Base-by-base conservation (phyloP, 805 yeast genomes). In the Kodamaea neixiangensis region DNA sequence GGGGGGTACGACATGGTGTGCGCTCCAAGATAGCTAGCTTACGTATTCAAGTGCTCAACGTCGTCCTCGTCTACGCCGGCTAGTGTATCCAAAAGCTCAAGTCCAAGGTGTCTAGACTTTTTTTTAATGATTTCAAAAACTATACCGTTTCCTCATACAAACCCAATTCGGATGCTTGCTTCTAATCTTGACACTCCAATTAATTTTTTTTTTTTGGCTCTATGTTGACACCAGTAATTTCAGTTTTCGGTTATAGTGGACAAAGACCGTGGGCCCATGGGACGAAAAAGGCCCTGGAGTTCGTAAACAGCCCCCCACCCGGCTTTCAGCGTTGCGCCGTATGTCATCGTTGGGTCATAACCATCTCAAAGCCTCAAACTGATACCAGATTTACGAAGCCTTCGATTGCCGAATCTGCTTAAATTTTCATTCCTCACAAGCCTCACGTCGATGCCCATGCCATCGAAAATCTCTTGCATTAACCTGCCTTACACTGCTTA, bases 1-100 rank as follows among this genome's bases (percentile, higher is more conserved):
- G 46, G 25, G 15, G 46, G 34, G 35, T 31, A 43, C 7, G 54
- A 49, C 54, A 52, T 48, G 33, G 15, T 17, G 22, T 17, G n/a
- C n/a, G 41, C 4, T 37, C 11, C 10, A 9, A 25, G 31, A 25
- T 25, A 5, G 31, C 31, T 7, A 25, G 31, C 31, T 25, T 25
- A 25, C 31, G 31, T 25, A 10, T 25, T 25, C 31, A 25, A 25
- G 31, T 7, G 7, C 31, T 25, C 31, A 25, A 7, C 31, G 5
- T 25, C 11, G 29, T 25, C 31, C 31, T 25, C 31, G 31, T 9
- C 10, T 25, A 25, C 31, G 31, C 7, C 31, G 31, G 31, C 31
- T 25, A 25, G 10, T 25, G 11, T 25, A 25, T 25, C 41, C 11
- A 17, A 19, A 37, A 15, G 19, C 2, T 37, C 20, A 37, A 37